Base-by-base conservation (phyloP, 164 flowering plant species). In the Houttuynia cordata region DNA sequence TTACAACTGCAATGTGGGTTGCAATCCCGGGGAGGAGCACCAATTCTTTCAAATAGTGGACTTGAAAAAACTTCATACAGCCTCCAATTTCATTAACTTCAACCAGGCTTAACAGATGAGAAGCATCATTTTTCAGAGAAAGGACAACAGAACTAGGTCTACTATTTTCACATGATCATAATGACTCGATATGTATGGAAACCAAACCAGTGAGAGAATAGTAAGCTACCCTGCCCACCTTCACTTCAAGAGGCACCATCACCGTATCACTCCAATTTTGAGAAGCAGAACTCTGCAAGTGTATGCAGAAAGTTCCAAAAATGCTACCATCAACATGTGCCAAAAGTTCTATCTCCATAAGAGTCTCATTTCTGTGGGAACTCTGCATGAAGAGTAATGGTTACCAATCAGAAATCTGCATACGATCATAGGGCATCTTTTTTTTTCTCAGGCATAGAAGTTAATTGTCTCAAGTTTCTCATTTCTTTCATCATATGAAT, bases 171-270 rank as follows among this genome's bases (percentile, higher is more conserved):
- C 73, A 74, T 64, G 77, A 63, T 24, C 56, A 53, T 30, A 81
- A 53, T 49, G 75, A 56, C 51, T 86, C 89, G 37, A 83, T 70
- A 62, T 71, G 77, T 47, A 71, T 73, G 10, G 83, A 78, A 64
- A 84, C 70, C 40, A 67, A 62, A 75, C 71, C 71, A 18, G 57
- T n/a, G 54, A 20, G 37, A 51, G 67, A 75, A 68, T 67, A 60
- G 71, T 60, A 59, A 20, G 69, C 58, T 30, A 67, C 56, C 59
- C 61, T 76, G 15, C 69, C 71, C n/a, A 76, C 7, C 57, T 84
- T 78, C 51, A 71, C 79, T 68, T 91, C 90, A 61, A 91, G 65
- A 71, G 97, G 93, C 71, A 87, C 71, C 66, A 83, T 64, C 53
- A 91, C 58, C 30, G 68, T 76, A 53, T 85, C 88, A 34, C 58